Conservation (phyloP, 2,329 filamentous ascomycete species). For the Fusarium sp. region DNA sequence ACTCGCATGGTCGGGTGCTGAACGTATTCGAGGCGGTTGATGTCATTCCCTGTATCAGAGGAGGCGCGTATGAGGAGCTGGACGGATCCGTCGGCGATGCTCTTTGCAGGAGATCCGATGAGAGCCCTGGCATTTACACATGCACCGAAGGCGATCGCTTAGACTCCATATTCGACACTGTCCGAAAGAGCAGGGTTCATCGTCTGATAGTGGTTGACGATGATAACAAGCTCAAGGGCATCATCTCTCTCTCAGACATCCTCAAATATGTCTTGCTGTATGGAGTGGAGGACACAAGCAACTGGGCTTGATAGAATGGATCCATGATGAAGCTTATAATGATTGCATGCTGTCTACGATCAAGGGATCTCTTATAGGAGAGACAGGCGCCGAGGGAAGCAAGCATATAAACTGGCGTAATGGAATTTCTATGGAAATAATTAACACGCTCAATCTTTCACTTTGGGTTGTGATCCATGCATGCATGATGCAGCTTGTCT, state of each 20-base stretch:
- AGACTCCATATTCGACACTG: constrained; percentile 96
- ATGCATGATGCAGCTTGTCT: constrained; percentile 28
- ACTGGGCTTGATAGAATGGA: constrained; percentile 35
- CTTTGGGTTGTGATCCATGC: constrained; percentile 39
- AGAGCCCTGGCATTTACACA: constrained; percentile 97
- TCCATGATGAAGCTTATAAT: constrained; percentile 39
- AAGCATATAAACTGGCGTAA: constrained; percentile 48
- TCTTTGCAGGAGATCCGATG: constrained; percentile 85
- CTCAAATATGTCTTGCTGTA: constrained; percentile 92
- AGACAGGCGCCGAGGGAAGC: constrained; percentile 28
- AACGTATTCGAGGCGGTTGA: constrained; percentile 99
- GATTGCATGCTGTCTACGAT: constrained; percentile 44
- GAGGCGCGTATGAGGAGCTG: constrained; percentile 91
- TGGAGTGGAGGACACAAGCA: constrained; percentile 71
- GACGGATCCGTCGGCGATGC: constrained; percentile 89
- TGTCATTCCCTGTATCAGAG: constrained; percentile 95
- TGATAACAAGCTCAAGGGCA: constrained; percentile 84
- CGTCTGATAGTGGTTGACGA: constrained; percentile 94
- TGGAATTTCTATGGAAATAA: constrained; percentile 39
- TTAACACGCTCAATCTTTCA: constrained; percentile 43
- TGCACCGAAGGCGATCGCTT: constrained; percentile 92
- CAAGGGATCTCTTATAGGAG: constrained; percentile 14
- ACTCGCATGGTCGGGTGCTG: constrained; percentile 80
- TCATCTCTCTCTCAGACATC: constrained; percentile 95
- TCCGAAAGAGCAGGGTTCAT: constrained; percentile 94